A percentile compares a stretch with the other conserved stretches of the same genome.
phyloP scores from a whole-genome alignment of 345 rosid species.

The Lenwebbia sp. region DNA sequence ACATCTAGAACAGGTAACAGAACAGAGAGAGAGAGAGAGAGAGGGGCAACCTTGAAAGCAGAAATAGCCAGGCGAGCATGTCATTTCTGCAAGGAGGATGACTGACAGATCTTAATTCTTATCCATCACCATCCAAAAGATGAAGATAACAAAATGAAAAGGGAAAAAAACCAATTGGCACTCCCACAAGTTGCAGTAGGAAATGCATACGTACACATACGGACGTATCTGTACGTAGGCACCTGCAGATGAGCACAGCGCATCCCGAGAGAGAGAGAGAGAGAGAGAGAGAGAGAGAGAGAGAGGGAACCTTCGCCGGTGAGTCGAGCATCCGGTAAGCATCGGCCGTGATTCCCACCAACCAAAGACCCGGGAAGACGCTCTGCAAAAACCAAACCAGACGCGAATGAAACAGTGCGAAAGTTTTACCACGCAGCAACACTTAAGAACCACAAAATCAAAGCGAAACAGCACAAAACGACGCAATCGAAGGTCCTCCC shows the following conservation, averaged over 20 bases:
- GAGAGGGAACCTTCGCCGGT: conserved; percentile 44
- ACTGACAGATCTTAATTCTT: background rate
- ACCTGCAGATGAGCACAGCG: background rate
- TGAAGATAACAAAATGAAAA: background rate
- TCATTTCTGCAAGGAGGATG: background rate
- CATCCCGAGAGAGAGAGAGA: background rate
- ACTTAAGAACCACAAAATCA: background rate
- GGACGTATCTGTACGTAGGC: background rate
- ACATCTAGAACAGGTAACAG: background rate
- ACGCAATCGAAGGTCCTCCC: conserved; percentile 58
- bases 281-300: background rate
- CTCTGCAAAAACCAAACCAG: conserved; percentile 17
- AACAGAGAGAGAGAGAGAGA: background rate
- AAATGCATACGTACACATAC: background rate
- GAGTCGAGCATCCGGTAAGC: conserved; percentile 44
- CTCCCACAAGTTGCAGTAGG: background rate
- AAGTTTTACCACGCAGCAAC: background rate
- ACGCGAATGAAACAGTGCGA: background rate
- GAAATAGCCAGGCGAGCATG: background rate
- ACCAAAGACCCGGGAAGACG: conserved; percentile 74
- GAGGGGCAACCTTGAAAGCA: background rate
- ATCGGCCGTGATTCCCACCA: conserved; percentile 75
- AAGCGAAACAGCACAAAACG: conserved; percentile 4
- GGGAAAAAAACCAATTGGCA: background rate
- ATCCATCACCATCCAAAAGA: background rate